phyloP scores from a whole-genome alignment of 1,139 yeast species.

The Casaregolazyma suthepensis region DNA sequence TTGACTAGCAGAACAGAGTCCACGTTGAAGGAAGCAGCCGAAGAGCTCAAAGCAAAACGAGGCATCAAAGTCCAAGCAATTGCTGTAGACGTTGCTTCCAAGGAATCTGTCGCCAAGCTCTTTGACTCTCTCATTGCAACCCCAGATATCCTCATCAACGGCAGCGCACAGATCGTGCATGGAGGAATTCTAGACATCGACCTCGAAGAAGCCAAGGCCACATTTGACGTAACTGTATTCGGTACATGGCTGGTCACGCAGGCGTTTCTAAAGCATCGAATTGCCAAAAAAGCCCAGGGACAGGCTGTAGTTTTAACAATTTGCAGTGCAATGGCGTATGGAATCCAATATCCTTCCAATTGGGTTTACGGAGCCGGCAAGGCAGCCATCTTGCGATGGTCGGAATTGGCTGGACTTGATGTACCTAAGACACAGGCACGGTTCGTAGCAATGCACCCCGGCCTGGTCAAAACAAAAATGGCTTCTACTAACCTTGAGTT shows the following conservation, averaged over 20 bases:
- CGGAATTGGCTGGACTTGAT: neutral
- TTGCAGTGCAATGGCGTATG: neutral
- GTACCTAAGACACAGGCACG: neutral
- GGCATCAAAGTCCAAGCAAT: neutral
- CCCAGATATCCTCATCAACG: neutral
- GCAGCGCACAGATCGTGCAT: neutral
- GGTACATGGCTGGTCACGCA: constrained; percentile 1
- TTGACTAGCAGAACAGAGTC: constrained; percentile 2
- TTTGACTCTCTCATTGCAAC: neutral
- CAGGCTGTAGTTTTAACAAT: neutral
- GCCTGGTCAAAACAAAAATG: constrained; percentile 1
- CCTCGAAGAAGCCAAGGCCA: neutral
- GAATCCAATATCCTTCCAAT: neutral
- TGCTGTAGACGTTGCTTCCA: neutral
- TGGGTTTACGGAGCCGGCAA: neutral
- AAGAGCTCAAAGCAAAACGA: neutral
- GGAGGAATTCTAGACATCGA: neutral
- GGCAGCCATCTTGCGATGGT: neutral
- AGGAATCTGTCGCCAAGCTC: neutral
- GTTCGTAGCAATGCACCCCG: constrained; percentile 3
- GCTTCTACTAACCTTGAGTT: neutral
- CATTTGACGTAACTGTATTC: constrained; percentile 4
- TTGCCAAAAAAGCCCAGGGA: constrained; percentile 1
- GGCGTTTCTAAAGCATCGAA: constrained; percentile 2
- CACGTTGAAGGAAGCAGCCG: neutral